These are phyloP conservation scores for Phaeosphaeria sp. DNA, from an alignment of 2,329 filamentous ascomycete genomes.

Conservation along the genomic window DNA sequence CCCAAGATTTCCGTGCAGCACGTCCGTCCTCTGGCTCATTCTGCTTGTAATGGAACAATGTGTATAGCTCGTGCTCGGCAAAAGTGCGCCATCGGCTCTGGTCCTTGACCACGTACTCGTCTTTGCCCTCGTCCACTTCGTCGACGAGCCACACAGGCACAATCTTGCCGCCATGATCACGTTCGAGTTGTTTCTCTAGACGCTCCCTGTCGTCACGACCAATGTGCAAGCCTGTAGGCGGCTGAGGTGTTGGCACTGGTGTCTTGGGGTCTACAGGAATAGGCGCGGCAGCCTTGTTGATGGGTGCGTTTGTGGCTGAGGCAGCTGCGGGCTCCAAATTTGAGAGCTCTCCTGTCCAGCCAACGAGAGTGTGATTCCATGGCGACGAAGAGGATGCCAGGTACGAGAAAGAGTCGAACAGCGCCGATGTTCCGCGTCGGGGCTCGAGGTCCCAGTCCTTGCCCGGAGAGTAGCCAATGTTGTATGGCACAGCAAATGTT, in stretches of 20 bases:
- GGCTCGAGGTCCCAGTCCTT: conserved; percentile 72
- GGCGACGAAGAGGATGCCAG: conserved; percentile 82
- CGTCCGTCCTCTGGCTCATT: conserved; percentile 87
- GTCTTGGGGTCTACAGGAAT: conserved; percentile 72
- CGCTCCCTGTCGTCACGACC: conserved; percentile 71
- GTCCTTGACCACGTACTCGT: conserved; percentile 75
- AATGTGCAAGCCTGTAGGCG: conserved; percentile 73
- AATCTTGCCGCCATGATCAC: conserved; percentile 77
- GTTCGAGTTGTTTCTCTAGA: conserved; percentile 75
- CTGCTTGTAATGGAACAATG: conserved; percentile 94
- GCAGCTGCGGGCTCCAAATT: conserved; percentile 36
- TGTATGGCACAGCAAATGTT: conserved; percentile 68
- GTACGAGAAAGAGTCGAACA: conserved; percentile 90
- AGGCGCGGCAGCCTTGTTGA: conserved; percentile 79
- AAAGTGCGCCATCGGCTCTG: conserved; percentile 88
- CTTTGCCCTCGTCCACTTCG: conserved; percentile 72
- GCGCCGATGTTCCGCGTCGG: conserved; percentile 85
- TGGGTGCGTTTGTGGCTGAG: conserved; percentile 55
- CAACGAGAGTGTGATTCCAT: conserved; percentile 92
- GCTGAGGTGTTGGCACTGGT: conserved; percentile 63
- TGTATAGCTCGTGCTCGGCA: conserved; percentile 90
- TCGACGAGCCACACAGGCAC: conserved; percentile 90
- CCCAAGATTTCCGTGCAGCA: conserved; percentile 82
- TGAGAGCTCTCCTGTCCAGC: conserved; percentile 86
- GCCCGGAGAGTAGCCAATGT: conserved; percentile 59